These are phyloP conservation scores for Pseudonitzschia delicatissima DNA, from an alignment of 108 stramenopile species.

Conservation along the genomic window DNA sequence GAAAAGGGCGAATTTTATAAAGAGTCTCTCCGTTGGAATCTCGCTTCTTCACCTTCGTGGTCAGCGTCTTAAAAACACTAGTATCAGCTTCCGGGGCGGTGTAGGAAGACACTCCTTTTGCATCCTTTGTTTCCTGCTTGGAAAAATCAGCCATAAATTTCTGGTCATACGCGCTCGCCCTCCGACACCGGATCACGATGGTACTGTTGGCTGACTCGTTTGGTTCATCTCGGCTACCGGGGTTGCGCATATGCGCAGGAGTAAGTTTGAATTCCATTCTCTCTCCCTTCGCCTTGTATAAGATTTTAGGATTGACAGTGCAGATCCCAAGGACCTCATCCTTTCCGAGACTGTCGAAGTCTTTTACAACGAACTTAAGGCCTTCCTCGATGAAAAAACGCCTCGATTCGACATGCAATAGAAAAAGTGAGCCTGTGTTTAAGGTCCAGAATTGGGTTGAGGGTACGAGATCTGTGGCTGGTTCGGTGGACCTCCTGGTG, in stretches of 20 bases:
- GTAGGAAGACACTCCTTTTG: slow-evolving; percentile 21
- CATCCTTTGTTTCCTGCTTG: background rate
- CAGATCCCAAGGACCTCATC: slow-evolving; percentile 58
- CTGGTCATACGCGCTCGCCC: slow-evolving; percentile 66
- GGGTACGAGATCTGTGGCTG: slow-evolving; percentile 33
- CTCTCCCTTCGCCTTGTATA: slow-evolving; percentile 63
- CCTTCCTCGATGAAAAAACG: slow-evolving; percentile 69
- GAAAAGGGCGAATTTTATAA: slow-evolving; percentile 53
- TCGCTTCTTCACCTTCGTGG: slow-evolving; percentile 38
- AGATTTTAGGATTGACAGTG: slow-evolving; percentile 35
- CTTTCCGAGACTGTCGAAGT: slow-evolving; percentile 54
- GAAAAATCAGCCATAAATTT: slow-evolving; percentile 60
- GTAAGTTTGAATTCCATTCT: slow-evolving; percentile 50
- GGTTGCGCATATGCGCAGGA: slow-evolving; percentile 2
- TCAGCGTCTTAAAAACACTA: slow-evolving; percentile 36
- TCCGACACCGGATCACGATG: slow-evolving; percentile 62
- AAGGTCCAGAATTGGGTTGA: slow-evolving; percentile 81
- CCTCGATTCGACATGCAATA: slow-evolving; percentile 46
- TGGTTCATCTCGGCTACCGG: background rate
- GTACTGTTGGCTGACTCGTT: slow-evolving; percentile 33
- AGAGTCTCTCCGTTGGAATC: no score
- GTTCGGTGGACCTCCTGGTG: slow-evolving; percentile 59
- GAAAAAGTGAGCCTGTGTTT: slow-evolving; percentile 58
- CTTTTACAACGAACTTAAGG: slow-evolving; percentile 59
- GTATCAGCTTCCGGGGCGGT: slow-evolving; percentile 19